These are phyloP conservation scores for Trichosanthes truncata DNA, from an alignment of 306 rosid genomes.

Conservation along the genomic window DNA sequence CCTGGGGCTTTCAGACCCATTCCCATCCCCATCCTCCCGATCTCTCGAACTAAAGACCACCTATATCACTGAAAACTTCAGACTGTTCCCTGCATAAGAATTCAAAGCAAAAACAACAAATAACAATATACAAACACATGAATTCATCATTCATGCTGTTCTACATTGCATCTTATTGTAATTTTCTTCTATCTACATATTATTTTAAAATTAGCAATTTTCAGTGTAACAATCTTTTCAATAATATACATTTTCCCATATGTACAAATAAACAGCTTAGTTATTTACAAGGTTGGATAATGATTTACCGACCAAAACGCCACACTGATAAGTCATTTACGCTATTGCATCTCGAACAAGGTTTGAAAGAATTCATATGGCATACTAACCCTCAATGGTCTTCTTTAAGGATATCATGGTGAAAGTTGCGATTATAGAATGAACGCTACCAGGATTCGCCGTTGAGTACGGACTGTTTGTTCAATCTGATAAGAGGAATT, in stretches of 20 bases:
- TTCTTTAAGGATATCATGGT: not conserved
- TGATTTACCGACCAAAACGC: not conserved
- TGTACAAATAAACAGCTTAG: not conserved
- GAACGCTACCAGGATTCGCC: conserved; percentile 15
- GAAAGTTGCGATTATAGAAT: not conserved
- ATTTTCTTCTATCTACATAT: not conserved
- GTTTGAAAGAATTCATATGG: not conserved
- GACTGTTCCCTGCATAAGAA: not conserved
- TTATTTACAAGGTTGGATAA: not conserved
- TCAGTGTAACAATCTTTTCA: not conserved
- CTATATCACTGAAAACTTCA: not conserved
- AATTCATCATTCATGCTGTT: not conserved
- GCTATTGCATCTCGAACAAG: not conserved
- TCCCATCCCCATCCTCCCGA: not conserved
- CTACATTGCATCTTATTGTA: not conserved
- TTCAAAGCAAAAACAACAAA: not conserved
- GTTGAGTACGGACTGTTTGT: conserved; percentile 18
- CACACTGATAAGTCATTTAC: not conserved
- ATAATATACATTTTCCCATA: not conserved
- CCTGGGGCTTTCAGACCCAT: not conserved
- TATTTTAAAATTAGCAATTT: not conserved
- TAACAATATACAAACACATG: not conserved
- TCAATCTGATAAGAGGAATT: conserved; percentile 38
- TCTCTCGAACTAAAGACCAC: not conserved
- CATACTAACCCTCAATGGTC: not conserved